Base-by-base conservation (phyloP, 768 basidiomycete species). In the Sarcodon sp. region DNA sequence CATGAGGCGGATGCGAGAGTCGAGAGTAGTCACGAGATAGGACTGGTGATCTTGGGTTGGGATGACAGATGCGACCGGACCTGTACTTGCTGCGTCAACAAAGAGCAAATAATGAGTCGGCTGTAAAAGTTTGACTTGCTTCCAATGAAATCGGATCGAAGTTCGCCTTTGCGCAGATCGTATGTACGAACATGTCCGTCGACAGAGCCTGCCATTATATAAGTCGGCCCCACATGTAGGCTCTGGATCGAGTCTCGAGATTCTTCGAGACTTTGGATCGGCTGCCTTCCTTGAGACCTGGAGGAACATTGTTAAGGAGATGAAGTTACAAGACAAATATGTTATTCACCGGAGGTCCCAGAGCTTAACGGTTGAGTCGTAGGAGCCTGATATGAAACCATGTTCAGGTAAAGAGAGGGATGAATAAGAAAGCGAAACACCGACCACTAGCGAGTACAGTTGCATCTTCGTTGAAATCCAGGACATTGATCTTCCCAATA, bases 171-270 rank as follows among this genome's bases (percentile, higher is more conserved):
- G 46, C 96, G 83, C 33, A 99, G 71, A 64, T 99, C 96, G 64
- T 98, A 97, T 7, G 88, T 89, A 15, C 96, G 79, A 39, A 94
- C 80, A 59, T 84, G 75, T 2, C 96, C 94, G 52, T 99, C 96
- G 5, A 96, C 83, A 3, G 89, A 90, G 7, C 90, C 91, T 3
- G 88, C 71, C 36, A 82, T 68, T 55, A 98, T 75, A 46, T 73
- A 76, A 18, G 79, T 76, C 18, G 75, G 60, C 10, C 73, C 77
- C 37, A 91, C 72, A 53, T 82, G 70, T 32, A 97, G 66, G 13
- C 83, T 75, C 55, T 92, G 91, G 35, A 97, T 77, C 1, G 87
- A 79, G 56, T 97, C 92, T 27, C 79, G 78, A 2, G 91, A 86
- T 56, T 94, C 91, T 45, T 93, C 85, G 3, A 96, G 71, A 4